Evolutionary conservation across 2,329 filamentous ascomycete species (phyloP), one percentile per base, ranked within the genome.

Genomic region (Didymella lethalis): DNA sequence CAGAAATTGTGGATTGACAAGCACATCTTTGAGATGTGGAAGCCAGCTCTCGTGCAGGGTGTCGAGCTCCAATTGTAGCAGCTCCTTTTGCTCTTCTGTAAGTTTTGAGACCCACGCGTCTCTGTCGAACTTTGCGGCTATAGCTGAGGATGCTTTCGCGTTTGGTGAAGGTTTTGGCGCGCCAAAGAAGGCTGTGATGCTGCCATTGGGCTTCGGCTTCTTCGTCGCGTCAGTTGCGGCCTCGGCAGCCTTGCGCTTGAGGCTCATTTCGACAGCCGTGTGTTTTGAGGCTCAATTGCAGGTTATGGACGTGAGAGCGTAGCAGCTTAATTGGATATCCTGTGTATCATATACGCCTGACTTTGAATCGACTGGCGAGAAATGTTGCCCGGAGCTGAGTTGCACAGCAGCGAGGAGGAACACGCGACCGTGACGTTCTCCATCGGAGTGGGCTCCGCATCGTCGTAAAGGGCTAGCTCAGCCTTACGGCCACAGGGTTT

Each of bases 41-140:
- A 99, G 83, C 94, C 95, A 99, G 80, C 90, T 96, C 60, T 93
- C 91, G 74, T 97, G 86, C 61, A 99, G 81, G 0, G 93, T 97
- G 44, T 96, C 88, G 67, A 99, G 97, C 80, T 99, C 95, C 40
- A 99, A 84, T 72, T 90, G 84, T 48, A 99, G 84, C 46, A 98
- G 82, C 51, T 89, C 84, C 73, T 87, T 92, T 77, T 97, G 92
- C 80, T 99, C 95, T 0, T 85, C 78, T 0, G 86, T 93, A 63
- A 99, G 83, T 57, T 86, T 85, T 20, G 86, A 86, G n/a, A 93
- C 83, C 95, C 95, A 99, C 78, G 90, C 92, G 45, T 87, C 86
- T 82, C 97, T 97, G 82, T 97, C 85, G 75, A 97, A 98, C 65
- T 86, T 32, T 72, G 69, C 57, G 28, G 68, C 63, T 12, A 72